Evolutionary conservation across 2,329 filamentous ascomycete species (phyloP).

Genomic region (Thielaviopsis euricoi): DNA sequence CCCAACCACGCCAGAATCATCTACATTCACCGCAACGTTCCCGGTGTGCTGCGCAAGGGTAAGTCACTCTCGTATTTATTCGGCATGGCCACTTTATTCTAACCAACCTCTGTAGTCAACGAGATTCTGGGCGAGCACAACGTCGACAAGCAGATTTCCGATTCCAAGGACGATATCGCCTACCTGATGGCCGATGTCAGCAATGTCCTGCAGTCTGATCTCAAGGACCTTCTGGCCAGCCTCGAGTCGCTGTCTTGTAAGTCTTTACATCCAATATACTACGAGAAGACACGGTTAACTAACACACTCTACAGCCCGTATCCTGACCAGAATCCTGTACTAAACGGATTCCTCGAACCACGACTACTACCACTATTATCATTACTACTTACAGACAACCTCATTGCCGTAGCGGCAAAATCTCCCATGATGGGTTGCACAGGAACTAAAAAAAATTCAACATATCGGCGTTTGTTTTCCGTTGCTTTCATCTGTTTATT

Average conservation of each 20-base stretch:
- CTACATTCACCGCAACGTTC: slow-evolving; percentile 93
- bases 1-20: slow-evolving; percentile 80
- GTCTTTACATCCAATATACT: slow-evolving; percentile 18
- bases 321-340: slow-evolving; percentile 31
- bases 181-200: slow-evolving; percentile 98
- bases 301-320: slow-evolving; percentile 21
- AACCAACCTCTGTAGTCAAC: slow-evolving; percentile 46
- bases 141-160: slow-evolving; percentile 96
- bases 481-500: not conserved
- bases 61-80: slow-evolving; percentile 15
- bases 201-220: slow-evolving; percentile 61
- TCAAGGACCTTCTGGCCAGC: slow-evolving; percentile 71
- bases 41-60: slow-evolving; percentile 80
- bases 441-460: not conserved
- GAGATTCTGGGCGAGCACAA: slow-evolving; percentile 90
- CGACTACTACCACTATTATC: not conserved
- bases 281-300: not conserved
- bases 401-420: not conserved
- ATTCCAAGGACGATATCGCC: slow-evolving; percentile 82
- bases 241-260: slow-evolving; percentile 68
- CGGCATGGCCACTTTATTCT: not conserved
- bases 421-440: not conserved
- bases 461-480: not conserved
- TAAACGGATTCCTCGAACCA: slow-evolving; percentile 14
- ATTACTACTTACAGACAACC: too few species aligned